Evolutionary conservation across 2,329 filamentous ascomycete species (phyloP).

Genomic region (Aspergillus glaucus): DNA sequence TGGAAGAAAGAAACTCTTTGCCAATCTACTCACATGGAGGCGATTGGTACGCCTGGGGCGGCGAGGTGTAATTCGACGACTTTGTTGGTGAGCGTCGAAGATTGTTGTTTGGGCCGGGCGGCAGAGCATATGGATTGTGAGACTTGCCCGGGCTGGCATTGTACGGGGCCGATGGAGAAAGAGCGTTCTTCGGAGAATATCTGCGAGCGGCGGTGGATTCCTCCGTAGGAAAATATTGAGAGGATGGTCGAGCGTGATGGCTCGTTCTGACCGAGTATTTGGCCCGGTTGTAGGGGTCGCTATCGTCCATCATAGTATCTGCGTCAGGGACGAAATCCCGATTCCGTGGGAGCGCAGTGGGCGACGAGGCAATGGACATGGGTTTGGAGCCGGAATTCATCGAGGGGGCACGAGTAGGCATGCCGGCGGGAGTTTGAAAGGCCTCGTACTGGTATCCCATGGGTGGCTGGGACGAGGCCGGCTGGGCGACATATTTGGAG

Average conservation of each 20-base stretch:
- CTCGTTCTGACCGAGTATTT: constrained; percentile 78
- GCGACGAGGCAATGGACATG: constrained; percentile 53
- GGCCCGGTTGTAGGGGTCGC: constrained; percentile 74
- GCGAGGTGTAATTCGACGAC: constrained; percentile 51
- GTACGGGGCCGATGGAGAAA: constrained; percentile 77
- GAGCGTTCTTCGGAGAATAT: constrained; percentile 91
- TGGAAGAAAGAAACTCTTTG: constrained; percentile 8
- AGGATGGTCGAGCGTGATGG: constrained; percentile 63
- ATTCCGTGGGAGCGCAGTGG: constrained; percentile 52
- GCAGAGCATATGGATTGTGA: constrained; percentile 49
- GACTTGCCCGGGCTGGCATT: constrained; percentile 56
- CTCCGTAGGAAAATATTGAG: constrained; percentile 67
- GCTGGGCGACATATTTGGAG: constrained; percentile 44
- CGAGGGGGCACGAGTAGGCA: constrained; percentile 27
- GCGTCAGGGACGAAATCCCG: constrained; percentile 63
- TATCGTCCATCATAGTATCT: constrained; percentile 82
- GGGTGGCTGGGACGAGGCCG: constrained; percentile 46
- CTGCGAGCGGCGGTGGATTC: constrained; percentile 78
- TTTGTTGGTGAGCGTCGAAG: constrained; percentile 74
- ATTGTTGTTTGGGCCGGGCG: constrained; percentile 44
- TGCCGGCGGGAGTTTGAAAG: constrained; percentile 47
- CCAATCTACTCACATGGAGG: constrained; percentile 43
- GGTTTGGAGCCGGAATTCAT: constrained; percentile 39
- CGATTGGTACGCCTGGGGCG: constrained; percentile 53
- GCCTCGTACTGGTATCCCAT: constrained; percentile 62